A percentile compares a stretch with the other conserved stretches of the same genome.
These are phyloP conservation scores for Rhynchospora pubera DNA, from an alignment of 176 grass and related monocot genomes.

Conservation along the genomic window DNA sequence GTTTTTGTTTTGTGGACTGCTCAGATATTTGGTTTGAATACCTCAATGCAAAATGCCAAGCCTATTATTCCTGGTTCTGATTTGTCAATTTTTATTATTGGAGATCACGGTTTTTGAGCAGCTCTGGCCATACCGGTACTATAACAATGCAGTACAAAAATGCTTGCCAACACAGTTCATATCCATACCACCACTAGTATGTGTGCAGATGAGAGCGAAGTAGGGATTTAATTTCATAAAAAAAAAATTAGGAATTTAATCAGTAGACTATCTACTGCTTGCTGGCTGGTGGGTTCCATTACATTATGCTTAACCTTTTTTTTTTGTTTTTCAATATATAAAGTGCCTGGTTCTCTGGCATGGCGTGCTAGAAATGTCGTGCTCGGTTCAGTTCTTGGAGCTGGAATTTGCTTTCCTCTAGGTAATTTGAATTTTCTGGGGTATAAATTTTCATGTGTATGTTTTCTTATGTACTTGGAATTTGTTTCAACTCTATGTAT, in stretches of 20 bases:
- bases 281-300: background rate
- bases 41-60: background rate
- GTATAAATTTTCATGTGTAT: background rate
- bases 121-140: background rate
- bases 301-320: background rate
- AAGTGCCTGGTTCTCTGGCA: slow-evolving; percentile 73
- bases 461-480: background rate
- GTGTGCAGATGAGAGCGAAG: background rate
- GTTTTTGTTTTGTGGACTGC: background rate
- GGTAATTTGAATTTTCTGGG: slow-evolving; percentile 35
- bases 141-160: background rate
- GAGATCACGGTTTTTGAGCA: background rate
- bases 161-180: background rate
- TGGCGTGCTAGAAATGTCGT: slow-evolving; percentile 87
- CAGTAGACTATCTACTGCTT: background rate
- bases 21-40: background rate
- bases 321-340: background rate
- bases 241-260: background rate
- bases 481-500: slow-evolving; percentile 8
- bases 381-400: slow-evolving; percentile 69
- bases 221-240: background rate
- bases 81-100: background rate
- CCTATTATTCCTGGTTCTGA: background rate
- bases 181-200: background rate
- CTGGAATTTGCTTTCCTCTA: slow-evolving; percentile 83